A percentile compares a stretch with the other conserved stretches of the same genome.
phyloP scores from a whole-genome alignment of 164 flowering plant species.

The Piper longum region DNA sequence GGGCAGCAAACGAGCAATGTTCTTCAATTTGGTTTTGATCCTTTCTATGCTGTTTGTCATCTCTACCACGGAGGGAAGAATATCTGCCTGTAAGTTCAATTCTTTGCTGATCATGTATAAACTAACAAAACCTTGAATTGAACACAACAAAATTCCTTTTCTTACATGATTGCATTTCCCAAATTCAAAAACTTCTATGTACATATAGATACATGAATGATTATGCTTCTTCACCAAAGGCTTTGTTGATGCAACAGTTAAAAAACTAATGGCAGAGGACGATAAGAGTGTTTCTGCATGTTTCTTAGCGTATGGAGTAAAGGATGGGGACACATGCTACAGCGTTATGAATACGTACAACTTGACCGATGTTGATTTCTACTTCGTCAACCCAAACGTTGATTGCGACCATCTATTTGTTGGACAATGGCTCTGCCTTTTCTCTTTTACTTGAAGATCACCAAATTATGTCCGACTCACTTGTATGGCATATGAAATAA shows the following conservation, averaged over 20 bases:
- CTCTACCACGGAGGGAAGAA: background rate
- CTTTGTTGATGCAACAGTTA: background rate
- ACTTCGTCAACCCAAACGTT: background rate
- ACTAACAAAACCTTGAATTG: no score
- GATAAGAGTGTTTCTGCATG: background rate
- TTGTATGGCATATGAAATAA: no score
- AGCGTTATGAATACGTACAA: background rate
- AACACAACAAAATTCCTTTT: no score
- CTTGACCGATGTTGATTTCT: background rate
- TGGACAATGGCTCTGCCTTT: background rate
- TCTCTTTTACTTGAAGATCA: background rate
- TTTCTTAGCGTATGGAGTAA: background rate
- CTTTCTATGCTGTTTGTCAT: background rate
- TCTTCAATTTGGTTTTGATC: background rate
- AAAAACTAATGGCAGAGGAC: background rate
- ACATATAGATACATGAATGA: no score
- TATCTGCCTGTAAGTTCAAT: background rate
- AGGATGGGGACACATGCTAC: background rate
- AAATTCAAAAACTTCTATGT: no score
- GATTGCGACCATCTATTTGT: background rate
- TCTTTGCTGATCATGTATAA: no score
- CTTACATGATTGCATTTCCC: no score
- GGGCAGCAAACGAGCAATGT: background rate
- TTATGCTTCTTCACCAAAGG: background rate
- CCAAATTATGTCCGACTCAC: background rate